Evolutionary conservation across 2,329 filamentous ascomycete species (phyloP).

Genomic region (Exophiala sp.): DNA sequence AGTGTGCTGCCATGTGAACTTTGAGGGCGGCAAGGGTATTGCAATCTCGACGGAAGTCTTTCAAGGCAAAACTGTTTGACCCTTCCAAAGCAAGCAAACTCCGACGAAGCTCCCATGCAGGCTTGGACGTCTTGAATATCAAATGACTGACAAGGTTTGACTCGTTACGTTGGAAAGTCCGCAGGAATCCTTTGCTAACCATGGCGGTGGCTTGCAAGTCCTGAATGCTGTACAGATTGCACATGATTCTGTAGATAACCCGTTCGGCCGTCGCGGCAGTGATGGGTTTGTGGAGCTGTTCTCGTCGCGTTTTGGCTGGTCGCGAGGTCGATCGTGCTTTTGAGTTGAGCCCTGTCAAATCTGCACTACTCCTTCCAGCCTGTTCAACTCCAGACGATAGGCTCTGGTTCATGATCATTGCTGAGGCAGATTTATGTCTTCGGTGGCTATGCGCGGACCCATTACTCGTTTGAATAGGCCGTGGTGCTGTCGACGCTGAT

Average conservation of each 20-base stretch:
- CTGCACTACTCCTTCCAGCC: constrained; percentile 10
- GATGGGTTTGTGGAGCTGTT: constrained; percentile 13
- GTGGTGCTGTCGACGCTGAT: constrained; percentile 11
- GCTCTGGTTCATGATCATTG: constrained; percentile 1
- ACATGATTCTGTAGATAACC: constrained; percentile 26
- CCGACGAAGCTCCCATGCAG: constrained; percentile 28
- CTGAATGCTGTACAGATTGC: constrained; percentile 16
- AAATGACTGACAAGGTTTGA: constrained; percentile 24
- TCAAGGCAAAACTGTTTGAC: constrained; percentile 21
- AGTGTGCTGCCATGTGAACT: constrained; percentile 50
- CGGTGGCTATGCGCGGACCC: constrained; percentile 1
- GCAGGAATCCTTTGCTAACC: constrained; percentile 27
- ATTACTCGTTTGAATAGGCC: constrained; percentile 8
- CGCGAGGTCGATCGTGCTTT: background rate
- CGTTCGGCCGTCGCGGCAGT: constrained; percentile 22
- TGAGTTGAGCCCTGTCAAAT: constrained; percentile 1
- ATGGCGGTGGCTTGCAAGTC: constrained; percentile 24
- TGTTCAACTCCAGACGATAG: background rate
- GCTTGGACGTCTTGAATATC: constrained; percentile 21
- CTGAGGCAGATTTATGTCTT: constrained; percentile 15
- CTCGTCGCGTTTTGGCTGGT: background rate
- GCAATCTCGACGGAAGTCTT: constrained; percentile 38
- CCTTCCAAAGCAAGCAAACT: constrained; percentile 19
- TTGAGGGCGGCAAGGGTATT: constrained; percentile 52
- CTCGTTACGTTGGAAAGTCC: constrained; percentile 26